Conservation (phyloP, 352 stramenopile genomes). For the Globisporangium acanthophoron region DNA sequence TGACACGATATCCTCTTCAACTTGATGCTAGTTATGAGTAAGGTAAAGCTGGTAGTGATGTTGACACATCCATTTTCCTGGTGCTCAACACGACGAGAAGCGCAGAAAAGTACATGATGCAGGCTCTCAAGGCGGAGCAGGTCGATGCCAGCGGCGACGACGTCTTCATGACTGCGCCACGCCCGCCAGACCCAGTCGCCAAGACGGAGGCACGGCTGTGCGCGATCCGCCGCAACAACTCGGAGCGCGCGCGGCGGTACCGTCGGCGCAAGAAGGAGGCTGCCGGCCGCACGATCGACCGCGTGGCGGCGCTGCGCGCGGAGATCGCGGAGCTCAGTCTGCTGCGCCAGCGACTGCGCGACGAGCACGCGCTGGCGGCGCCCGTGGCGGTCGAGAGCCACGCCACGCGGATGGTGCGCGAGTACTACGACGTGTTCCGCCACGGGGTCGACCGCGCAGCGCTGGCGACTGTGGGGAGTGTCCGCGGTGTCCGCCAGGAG, state of each 20-base stretch:
- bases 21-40: no score
- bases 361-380: conserved; percentile 11
- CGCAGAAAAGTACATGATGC: no score
- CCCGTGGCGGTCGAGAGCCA: conserved; percentile 10
- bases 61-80: no score
- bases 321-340: conserved; percentile 19
- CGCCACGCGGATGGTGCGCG: conserved; percentile 24
- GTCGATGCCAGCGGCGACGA: neutral
- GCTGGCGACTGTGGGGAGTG: conserved; percentile 4
- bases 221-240: conserved; percentile 14
- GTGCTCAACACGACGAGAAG: neutral
- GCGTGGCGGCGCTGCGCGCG: conserved; percentile 14
- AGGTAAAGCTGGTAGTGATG: no score
- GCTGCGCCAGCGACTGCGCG: conserved; percentile 14
- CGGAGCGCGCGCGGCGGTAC: conserved; percentile 14
- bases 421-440: conserved; percentile 39
- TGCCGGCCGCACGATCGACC: neutral
- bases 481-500: conserved; percentile 14
- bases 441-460: conserved; percentile 11
- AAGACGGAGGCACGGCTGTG: conserved; percentile 8
- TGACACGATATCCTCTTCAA: no score
- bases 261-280: conserved; percentile 13
- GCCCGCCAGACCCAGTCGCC: neutral
- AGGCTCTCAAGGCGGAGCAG: no score
- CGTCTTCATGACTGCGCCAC: neutral